phyloP scores from a whole-genome alignment of 306 rosid species.

The Senna siamea region DNA sequence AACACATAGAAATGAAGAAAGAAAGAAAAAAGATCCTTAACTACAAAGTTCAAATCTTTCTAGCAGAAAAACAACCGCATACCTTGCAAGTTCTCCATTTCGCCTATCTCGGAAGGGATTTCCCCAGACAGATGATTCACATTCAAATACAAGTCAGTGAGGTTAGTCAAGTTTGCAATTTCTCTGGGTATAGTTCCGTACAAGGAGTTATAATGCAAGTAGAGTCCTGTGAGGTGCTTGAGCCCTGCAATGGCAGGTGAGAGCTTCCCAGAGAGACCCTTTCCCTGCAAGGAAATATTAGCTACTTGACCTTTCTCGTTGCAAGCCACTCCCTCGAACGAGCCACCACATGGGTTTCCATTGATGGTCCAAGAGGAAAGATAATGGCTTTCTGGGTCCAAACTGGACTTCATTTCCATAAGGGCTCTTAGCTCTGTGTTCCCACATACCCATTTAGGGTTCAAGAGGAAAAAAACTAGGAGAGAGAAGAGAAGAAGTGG shows the following conservation, averaged over 20 bases:
- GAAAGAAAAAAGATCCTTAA: conserved; percentile 28
- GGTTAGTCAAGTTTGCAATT: conserved; percentile 58
- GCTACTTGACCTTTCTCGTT: conserved; percentile 65
- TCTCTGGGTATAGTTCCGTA: conserved; percentile 69
- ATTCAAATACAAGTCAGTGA: conserved; percentile 75
- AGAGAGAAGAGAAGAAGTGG: conserved; percentile 39
- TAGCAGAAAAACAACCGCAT: neutral
- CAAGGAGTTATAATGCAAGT: conserved; percentile 75
- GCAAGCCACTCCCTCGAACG: conserved; percentile 75
- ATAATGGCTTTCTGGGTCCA: conserved; percentile 62
- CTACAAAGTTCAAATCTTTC: neutral
- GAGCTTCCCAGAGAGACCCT: conserved; percentile 68
- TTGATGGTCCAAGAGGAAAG: conserved; percentile 64
- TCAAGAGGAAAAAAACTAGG: conserved; percentile 39
- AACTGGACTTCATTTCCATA: conserved; percentile 57
- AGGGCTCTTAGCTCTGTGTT: conserved; percentile 65
- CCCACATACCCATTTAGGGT: conserved; percentile 49
- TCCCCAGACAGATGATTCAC: conserved; percentile 71
- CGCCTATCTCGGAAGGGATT: conserved; percentile 65
- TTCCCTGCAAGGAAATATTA: conserved; percentile 75
- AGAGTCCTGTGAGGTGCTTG: conserved; percentile 74
- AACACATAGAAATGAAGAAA: too few relatives aligned
- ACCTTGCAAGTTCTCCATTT: conserved; percentile 71
- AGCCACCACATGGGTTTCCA: conserved; percentile 63
- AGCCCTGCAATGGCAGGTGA: conserved; percentile 69